phyloP scores from a whole-genome alignment of 2,329 filamentous ascomycete species.

The Sporothrix schenckii region DNA sequence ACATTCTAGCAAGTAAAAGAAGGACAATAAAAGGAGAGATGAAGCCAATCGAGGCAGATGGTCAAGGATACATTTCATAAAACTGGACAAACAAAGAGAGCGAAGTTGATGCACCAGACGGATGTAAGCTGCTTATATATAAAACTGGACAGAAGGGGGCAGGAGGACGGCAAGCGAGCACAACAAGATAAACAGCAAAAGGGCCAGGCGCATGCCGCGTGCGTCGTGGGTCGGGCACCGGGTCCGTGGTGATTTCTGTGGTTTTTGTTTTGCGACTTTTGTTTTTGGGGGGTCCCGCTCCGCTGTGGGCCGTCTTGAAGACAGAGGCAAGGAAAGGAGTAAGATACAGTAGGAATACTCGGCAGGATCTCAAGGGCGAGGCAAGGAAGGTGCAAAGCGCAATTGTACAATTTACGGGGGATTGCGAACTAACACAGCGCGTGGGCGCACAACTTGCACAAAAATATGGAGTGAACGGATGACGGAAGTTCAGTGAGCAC shows the following conservation, averaged over 20 bases:
- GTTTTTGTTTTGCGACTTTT: not conserved
- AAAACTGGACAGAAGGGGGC: not conserved
- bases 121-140: slow-evolving; percentile 9
- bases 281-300: slow-evolving; percentile 12
- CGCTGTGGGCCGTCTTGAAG: slow-evolving; percentile 11
- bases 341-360: not conserved
- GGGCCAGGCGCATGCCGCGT: slow-evolving; percentile 8
- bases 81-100: not conserved
- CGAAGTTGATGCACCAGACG: not conserved
- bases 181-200: not conserved
- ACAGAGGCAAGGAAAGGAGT: not conserved
- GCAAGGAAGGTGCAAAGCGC: not conserved
- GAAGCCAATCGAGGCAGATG: not conserved
- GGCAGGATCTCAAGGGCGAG: not conserved
- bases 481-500: not conserved
- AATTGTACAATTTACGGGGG: not conserved
- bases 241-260: slow-evolving; percentile 7
- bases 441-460: not conserved
- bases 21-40: not conserved
- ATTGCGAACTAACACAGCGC: too few relatives aligned
- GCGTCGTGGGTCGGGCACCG: slow-evolving; percentile 17
- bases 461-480: slow-evolving; percentile 11
- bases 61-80: too few relatives aligned
- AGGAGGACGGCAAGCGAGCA: not conserved
- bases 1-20: not conserved